These are phyloP conservation scores for Trichoderma koningiopsis DNA, from an alignment of 2,329 filamentous ascomycete genomes.

Conservation along the genomic window DNA sequence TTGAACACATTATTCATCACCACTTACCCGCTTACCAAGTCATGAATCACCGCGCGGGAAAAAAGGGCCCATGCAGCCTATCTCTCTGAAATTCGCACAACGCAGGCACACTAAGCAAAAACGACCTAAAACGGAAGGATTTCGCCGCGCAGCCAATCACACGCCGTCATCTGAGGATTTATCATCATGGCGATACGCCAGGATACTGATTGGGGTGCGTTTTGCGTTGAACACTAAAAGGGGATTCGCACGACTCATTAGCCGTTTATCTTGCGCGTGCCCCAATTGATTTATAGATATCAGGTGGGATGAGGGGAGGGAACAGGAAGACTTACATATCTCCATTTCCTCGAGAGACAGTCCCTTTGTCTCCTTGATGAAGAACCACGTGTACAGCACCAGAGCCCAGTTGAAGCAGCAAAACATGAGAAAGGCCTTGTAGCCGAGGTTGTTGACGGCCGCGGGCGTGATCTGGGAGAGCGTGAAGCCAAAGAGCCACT, in stretches of 20 bases:
- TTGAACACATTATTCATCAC: conserved; percentile 12
- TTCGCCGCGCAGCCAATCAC: neutral
- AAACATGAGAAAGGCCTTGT: conserved; percentile 55
- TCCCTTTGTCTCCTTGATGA: conserved; percentile 31
- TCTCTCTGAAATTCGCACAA: neutral
- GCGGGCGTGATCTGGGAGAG: conserved; percentile 53
- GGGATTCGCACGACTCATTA: neutral
- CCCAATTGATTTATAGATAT: neutral
- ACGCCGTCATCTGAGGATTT: conserved; percentile 22
- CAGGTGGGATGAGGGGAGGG: neutral
- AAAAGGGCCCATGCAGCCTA: neutral
- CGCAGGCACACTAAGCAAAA: neutral
- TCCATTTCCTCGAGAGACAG: conserved; percentile 35
- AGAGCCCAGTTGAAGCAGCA: conserved; percentile 26
- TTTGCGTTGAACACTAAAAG: conserved; percentile 31
- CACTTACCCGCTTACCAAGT: conserved; percentile 3
- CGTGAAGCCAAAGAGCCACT: conserved; percentile 56
- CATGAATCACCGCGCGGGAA: conserved; percentile 9
- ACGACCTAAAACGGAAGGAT: neutral
- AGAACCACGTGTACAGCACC: conserved; percentile 23
- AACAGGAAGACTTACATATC: conserved; percentile 17
- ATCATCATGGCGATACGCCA: conserved; percentile 16
- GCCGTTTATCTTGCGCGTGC: neutral
- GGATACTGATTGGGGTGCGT: conserved; percentile 26
- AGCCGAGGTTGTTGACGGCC: conserved; percentile 49